Evolutionary conservation across 176 grass and related monocot genomes (phyloP), one percentile per base, ranked within the genome.

Genomic region (Dendrocalamus sinicus): DNA sequence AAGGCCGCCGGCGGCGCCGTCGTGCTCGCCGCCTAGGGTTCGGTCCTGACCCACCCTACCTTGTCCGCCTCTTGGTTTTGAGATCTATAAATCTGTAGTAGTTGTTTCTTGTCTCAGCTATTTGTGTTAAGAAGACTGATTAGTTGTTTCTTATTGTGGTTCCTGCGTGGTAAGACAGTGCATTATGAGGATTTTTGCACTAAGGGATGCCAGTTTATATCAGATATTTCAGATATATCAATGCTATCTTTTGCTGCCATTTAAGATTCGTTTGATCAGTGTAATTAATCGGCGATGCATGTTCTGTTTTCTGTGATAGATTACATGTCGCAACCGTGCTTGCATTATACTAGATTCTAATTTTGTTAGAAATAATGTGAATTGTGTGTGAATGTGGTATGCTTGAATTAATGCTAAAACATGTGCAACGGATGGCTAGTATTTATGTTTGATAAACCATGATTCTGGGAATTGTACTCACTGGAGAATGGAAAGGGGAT

Each of bases 1-100:
- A 97, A 97, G 93, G 91, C 89, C 2, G 87, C 95, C 12, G 95
- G 95, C 15, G 95, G 95, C 6, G 93, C 91, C 2, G 95, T 95
- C 39, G 81, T 97, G 67, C 92, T 97, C 57, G 94, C 89, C 39
- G 95, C 95, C 9, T 95, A 90, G 88, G 87, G 70, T 89, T 79
- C 57, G 23, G 77, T 80, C 7, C 32, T 9, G n/a, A 53, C 41
- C 45, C 14, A 8, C 6, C 30, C 30, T 65, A 8, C 62, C 50
- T 68, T 50, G 53, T 72, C 7, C 17, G 15, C 22, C 67, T 86
- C 79, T 75, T 83, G 78, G 77, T 64, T 69, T 83, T 84, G 91
- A 79, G 75, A 84, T 88, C 58, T 83, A 32, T 35, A 55, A 78
- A 58, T 69, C 73, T 86, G 11, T 70, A 37, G 68, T 88, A 76